phyloP scores from a whole-genome alignment of 2,329 filamentous ascomycete genomes.

The Monilinia laxa region DNA sequence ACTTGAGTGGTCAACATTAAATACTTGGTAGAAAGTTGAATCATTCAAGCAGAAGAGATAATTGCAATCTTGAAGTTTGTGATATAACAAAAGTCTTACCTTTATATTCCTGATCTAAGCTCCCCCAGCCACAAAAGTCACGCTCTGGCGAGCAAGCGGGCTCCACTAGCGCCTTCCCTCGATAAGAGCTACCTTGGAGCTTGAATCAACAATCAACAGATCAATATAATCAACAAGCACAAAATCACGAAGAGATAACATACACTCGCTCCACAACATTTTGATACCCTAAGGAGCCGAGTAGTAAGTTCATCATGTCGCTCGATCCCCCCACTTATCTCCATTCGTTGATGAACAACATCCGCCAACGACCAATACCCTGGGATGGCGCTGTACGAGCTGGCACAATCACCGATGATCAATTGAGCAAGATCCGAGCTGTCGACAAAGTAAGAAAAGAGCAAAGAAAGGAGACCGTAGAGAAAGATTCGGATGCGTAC shows the following conservation, averaged over 20 bases:
- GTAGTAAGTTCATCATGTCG: slow-evolving; percentile 60
- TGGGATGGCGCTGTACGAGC: slow-evolving; percentile 96
- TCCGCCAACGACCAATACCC: slow-evolving; percentile 89
- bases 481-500: slow-evolving; percentile 78
- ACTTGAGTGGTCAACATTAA: no score
- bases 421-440: slow-evolving; percentile 92
- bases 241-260: slow-evolving; percentile 1
- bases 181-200: slow-evolving; percentile 25
- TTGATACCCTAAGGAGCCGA: slow-evolving; percentile 24
- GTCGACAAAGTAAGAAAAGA: slow-evolving; percentile 96
- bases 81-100: no score
- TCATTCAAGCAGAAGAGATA: no score
- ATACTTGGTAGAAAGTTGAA: neutral
- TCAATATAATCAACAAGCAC: slow-evolving; percentile 20
- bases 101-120: neutral
- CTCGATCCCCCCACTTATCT: slow-evolving; percentile 88
- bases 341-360: slow-evolving; percentile 90
- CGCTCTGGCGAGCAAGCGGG: slow-evolving; percentile 18
- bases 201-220: slow-evolving; percentile 21
- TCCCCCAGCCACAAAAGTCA: slow-evolving; percentile 11
- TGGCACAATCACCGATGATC: slow-evolving; percentile 88
- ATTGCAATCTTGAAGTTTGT: no score
- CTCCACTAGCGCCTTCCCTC: slow-evolving; percentile 22
- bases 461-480: slow-evolving; percentile 78
- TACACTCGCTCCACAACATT: slow-evolving; percentile 20